Evolutionary conservation across 176 grass and related monocot genomes (phyloP).

Genomic region (Ananas comosus): DNA sequence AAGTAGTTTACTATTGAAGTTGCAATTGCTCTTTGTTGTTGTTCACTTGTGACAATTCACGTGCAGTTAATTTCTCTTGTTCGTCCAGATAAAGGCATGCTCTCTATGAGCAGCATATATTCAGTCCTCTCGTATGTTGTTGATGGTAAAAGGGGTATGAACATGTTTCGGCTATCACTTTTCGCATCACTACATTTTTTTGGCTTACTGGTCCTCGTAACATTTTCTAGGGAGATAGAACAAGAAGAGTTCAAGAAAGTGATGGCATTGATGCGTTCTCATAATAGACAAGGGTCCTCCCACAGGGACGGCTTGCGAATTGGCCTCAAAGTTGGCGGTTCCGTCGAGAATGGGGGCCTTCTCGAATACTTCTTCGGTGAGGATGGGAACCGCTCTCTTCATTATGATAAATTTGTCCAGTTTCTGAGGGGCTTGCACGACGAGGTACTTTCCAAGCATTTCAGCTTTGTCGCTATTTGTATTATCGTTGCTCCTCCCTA

Average conservation of each 20-base stretch:
- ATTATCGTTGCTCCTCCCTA: background rate
- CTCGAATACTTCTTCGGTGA: conserved; percentile 82
- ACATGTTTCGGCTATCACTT: conserved; percentile 26
- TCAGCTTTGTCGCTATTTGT: background rate
- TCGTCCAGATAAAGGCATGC: conserved; percentile 45
- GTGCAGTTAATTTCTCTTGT: conserved; percentile 67
- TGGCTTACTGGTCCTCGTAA: conserved; percentile 16
- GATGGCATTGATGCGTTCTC: conserved; percentile 84
- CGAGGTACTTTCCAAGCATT: conserved; percentile 42
- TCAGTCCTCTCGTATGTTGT: conserved; percentile 45
- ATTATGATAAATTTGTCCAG: conserved; percentile 55
- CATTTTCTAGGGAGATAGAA: conserved; percentile 75
- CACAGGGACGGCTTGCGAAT: conserved; percentile 75
- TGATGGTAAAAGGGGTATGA: conserved; percentile 59
- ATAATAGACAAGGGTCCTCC: conserved; percentile 78
- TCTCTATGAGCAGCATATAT: conserved; percentile 32
- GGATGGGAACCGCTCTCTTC: conserved; percentile 56
- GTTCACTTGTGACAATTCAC: conserved; percentile 64
- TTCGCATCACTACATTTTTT: conserved; percentile 18
- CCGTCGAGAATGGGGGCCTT: conserved; percentile 75
- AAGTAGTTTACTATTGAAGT: background rate
- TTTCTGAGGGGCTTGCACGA: conserved; percentile 81
- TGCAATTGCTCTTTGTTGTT: conserved; percentile 31
- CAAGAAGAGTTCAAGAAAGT: conserved; percentile 96
- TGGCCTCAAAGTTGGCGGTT: conserved; percentile 58